Evolutionary conservation across 805 yeast species (phyloP), one percentile per base, ranked within the genome.

Genomic region (Zygosaccharomyces siamensis): DNA sequence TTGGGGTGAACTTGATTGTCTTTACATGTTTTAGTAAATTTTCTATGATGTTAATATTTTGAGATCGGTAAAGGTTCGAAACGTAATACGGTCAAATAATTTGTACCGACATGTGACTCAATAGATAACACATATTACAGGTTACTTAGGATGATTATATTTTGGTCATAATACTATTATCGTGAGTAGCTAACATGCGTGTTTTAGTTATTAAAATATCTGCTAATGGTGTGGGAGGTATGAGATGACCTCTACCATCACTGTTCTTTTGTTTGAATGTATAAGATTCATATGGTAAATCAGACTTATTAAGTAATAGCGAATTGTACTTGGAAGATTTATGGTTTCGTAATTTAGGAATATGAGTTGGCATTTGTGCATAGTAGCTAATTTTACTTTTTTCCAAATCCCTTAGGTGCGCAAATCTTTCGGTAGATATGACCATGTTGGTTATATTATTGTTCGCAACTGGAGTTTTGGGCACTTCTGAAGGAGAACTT

Each of bases 201-300:
- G 10, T 36, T 18, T 28, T 41, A 31, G 28, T 11, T 26, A 7
- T 44, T 20, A 51, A 35, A 11, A 51, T 46, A 16, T 55, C 49
- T n/a, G 62, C 49, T 16, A 58, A 43, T 10, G 63, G 62, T 8
- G 64, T 62, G 3, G 66, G 64, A 16, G 51, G 53, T 36, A 33
- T 7, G 10, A 33, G 37, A 33, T 11, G 37, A 16, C 37, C 37
- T 16, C 20, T 14, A 16, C 16, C 11, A 14, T 33, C 10, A 10
- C 45, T 48, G 18, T 58, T 43, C 21, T 43, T 45, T 18, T 51
- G 52, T 45, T 21, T 46, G 32, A n/a, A 39, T 24, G 45, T 20
- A 20, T 39, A 51, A 12, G 60, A 57, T 11, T 49, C 48, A 58
- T 58, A 51, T 16, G 44, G 47, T 27, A 24, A 38, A 7, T 42